Base-by-base conservation (phyloP, 2,329 filamentous ascomycete species). In the Fusarium udum region DNA sequence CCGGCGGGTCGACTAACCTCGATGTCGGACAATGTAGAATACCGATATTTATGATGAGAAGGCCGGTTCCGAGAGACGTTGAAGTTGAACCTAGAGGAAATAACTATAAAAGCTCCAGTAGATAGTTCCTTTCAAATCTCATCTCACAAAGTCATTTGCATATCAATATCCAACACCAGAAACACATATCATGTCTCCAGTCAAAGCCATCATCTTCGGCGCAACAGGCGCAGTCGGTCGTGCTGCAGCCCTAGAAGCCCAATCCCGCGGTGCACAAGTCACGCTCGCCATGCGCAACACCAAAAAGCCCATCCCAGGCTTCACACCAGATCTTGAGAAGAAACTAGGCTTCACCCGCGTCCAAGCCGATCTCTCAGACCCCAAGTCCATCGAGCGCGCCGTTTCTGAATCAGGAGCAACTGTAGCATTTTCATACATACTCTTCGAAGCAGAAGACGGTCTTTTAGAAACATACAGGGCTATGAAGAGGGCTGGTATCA, bases 181-280 rank as follows among this genome's bases (percentile, higher is more conserved):
- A n/a, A n/a, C n/a, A n/a, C n/a, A n/a, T n/a, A n/a, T n/a, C n/a
- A 71, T 71, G 68, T 43, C 68, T 34, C 3, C 67, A 6, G 28
- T 46, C 9, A 68, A 62, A 28, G 57, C 57, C 24, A 72, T 72
- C 46, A 57, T 72, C 22, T 72, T 72, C 18, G 69, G 69, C 26
- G 57, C 69, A 42, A 58, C 69, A 31, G 69, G 69, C 42, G 26
- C 68, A 20, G 68, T 72, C 11, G 69, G 63, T 14, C 62, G 69
- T 4, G 52, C 69, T 2, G 68, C 68, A 1, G 63, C 63, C 7
- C n/a, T 72, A 5, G 63, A 72, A 20, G 68, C 63, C 22, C 69
- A 72, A n/a, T 34, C 45, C 1, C 48, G 58, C 7, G 63, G 68
- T 7, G 63, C 57, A 0, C 14, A 46, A 40, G 69, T 72, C 3